A percentile compares a stretch with the other conserved stretches of the same genome.
Evolutionary conservation across 768 basidiomycete species (phyloP).

Genomic region (Amanita phalloides): DNA sequence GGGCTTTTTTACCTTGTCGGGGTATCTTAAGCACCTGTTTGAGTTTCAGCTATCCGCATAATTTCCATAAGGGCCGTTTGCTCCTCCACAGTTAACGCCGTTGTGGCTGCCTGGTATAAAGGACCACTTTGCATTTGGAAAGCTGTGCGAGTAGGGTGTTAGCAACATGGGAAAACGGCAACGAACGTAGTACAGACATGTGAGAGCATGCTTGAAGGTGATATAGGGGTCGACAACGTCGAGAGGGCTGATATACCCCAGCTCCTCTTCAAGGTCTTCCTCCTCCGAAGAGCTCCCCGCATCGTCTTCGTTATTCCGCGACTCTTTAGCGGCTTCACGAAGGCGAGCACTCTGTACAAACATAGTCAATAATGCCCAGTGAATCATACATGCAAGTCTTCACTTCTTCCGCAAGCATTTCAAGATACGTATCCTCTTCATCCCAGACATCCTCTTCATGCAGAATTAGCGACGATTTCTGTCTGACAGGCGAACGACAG

Average conservation of each 20-base stretch:
- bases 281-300: slow-evolving; percentile 44
- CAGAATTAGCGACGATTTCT: slow-evolving; percentile 7
- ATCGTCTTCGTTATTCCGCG: slow-evolving; percentile 39
- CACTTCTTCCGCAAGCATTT: slow-evolving; percentile 79
- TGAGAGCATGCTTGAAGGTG: slow-evolving; percentile 69
- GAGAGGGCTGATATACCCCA: slow-evolving; percentile 77
- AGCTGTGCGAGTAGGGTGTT: slow-evolving; percentile 25
- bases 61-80: slow-evolving; percentile 80
- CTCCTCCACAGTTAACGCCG: slow-evolving; percentile 59
- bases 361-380: neutral
- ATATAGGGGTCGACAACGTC: slow-evolving; percentile 72
- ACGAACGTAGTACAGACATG: slow-evolving; percentile 35
- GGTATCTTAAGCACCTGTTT: slow-evolving; percentile 4
- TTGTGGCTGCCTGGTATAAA: slow-evolving; percentile 65
- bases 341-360: slow-evolving; percentile 55
- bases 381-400: slow-evolving; percentile 7
- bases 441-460: slow-evolving; percentile 79
- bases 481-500: neutral
- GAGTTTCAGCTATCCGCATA: slow-evolving; percentile 58
- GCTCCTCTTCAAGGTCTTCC: slow-evolving; percentile 65
- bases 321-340: slow-evolving; percentile 46
- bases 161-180: slow-evolving; percentile 2
- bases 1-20: neutral
- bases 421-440: slow-evolving; percentile 80
- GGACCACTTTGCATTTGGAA: slow-evolving; percentile 67